Evolutionary conservation across 164 flowering plant species (phyloP).

Genomic region (Chloranthus sessilifolius): DNA sequence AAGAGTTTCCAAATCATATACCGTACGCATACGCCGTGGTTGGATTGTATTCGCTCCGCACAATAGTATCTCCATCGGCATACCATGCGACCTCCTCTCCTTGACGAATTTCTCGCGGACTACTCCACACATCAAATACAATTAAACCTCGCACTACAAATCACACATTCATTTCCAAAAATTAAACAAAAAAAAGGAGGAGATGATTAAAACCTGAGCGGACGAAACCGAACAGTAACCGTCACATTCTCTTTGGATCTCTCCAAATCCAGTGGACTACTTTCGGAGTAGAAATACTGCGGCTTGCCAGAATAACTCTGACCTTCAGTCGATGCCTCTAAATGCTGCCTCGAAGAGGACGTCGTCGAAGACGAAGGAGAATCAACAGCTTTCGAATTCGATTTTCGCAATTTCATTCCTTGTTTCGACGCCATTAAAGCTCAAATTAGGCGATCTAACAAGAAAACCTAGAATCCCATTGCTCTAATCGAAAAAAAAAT

Average conservation of each 20-base stretch:
- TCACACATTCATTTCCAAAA: background rate
- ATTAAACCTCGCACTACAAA: slow-evolving; percentile 5
- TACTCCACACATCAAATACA: slow-evolving; percentile 18
- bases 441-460: background rate
- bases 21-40: slow-evolving; percentile 93
- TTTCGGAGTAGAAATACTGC: slow-evolving; percentile 51
- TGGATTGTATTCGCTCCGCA: slow-evolving; percentile 78
- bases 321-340: slow-evolving; percentile 48
- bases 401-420: slow-evolving; percentile 39
- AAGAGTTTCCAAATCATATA: too few species aligned
- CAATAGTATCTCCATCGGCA: slow-evolving; percentile 93
- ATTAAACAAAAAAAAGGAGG: background rate
- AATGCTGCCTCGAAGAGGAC: slow-evolving; percentile 50
- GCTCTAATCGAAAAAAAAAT: slow-evolving; percentile 5
- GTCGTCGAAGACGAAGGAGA: slow-evolving; percentile 64
- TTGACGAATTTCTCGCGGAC: slow-evolving; percentile 91
- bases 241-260: slow-evolving; percentile 86
- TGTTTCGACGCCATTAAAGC: slow-evolving; percentile 50
- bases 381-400: slow-evolving; percentile 36
- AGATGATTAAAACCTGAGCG: slow-evolving; percentile 56
- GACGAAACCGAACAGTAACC: slow-evolving; percentile 95
- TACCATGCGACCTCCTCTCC: slow-evolving; percentile 99
- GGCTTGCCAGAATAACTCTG: slow-evolving; percentile 60
- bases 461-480: slow-evolving; percentile 1
- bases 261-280: slow-evolving; percentile 28